Base-by-base conservation (phyloP, 768 basidiomycete species). In the Collybiopsis confluens region DNA sequence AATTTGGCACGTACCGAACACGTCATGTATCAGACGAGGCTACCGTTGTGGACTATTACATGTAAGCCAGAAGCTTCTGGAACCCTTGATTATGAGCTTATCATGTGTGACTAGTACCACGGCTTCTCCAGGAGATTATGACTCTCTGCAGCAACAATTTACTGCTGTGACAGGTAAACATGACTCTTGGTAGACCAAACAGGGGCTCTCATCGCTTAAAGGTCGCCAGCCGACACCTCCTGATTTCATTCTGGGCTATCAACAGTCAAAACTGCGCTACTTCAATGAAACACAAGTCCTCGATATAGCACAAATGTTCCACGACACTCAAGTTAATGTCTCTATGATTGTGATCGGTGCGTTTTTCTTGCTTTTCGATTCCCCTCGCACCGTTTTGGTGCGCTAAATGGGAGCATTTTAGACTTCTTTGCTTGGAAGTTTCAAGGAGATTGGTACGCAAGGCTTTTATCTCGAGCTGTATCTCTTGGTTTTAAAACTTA, bases 391-490 rank as follows among this genome's bases (percentile, higher is more conserved):
- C 30, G 27, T 33, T 4, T n/a, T 20, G 23, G 35, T 37, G n/a
- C n/a, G n/a, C n/a, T n/a, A n/a, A n/a, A n/a, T 33, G 8, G 23
- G 18, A 3, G 24, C 44, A 20, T 4, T 46, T n/a, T 37, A 69
- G 69, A 71, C 55, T 70, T 70, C 61, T 71, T 71, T 52, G 64
- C 64, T 6, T 70, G 69, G 69, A 67, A 68, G 38, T 71, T 66
- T 47, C 69, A 71, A 59, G 70, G 70, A 33, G 70, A 71, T 53
- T 71, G 70, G 70, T 68, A 41, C 21, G 61, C 52, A 11, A 10
- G 21, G 11, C 13, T 28, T 27, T 35, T 37, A 20, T 45, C 36
- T 16, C 16, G 23, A 20, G n/a, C n/a, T 16, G 47, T 23, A n/a
- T 33, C 2, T 26, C 15, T 11, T 10, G 21, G 33, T 35, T 10